Percentiles rank a stretch among this genome's conserved stretches.
These are phyloP conservation scores for Beauveria pseudobassiana DNA, from an alignment of 2,329 filamentous ascomycete genomes.

Conservation along the genomic window DNA sequence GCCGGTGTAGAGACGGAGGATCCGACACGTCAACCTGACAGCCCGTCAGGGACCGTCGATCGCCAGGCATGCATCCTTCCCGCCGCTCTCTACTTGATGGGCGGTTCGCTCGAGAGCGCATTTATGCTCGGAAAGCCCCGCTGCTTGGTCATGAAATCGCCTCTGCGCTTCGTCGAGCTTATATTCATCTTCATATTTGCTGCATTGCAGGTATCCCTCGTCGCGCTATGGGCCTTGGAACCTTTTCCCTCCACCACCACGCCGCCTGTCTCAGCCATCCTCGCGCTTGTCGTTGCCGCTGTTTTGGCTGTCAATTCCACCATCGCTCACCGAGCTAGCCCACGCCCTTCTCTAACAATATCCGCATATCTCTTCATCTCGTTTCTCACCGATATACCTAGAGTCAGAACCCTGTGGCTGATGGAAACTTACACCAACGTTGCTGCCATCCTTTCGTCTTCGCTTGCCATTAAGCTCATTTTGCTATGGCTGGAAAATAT, in stretches of 20 bases:
- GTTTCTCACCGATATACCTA: not conserved
- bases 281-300: slow-evolving; percentile 7
- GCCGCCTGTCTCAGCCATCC: slow-evolving; percentile 4
- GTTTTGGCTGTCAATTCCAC: not conserved
- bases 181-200: slow-evolving; percentile 6
- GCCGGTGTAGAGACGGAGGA: too few species aligned
- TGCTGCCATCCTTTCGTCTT: slow-evolving; percentile 2
- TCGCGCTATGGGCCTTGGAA: slow-evolving; percentile 7
- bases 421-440: not conserved
- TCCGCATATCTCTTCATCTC: slow-evolving; percentile 2
- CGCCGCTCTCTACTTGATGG: slow-evolving; percentile 6
- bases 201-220: slow-evolving; percentile 7
- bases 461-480: not conserved
- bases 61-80: slow-evolving; percentile 9
- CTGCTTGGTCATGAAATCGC: not conserved
- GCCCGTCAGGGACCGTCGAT: too few species aligned
- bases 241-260: not conserved
- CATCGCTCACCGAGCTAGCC: not conserved
- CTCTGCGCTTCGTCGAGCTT: slow-evolving; percentile 7
- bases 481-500: slow-evolving; percentile 1
- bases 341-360: slow-evolving; percentile 5
- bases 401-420: slow-evolving; percentile 5
- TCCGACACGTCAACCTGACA: too few species aligned
- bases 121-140: slow-evolving; percentile 6
- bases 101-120: slow-evolving; percentile 3